phyloP scores from a whole-genome alignment of 352 stramenopile genomes.

The Phytophthora hybrid region DNA sequence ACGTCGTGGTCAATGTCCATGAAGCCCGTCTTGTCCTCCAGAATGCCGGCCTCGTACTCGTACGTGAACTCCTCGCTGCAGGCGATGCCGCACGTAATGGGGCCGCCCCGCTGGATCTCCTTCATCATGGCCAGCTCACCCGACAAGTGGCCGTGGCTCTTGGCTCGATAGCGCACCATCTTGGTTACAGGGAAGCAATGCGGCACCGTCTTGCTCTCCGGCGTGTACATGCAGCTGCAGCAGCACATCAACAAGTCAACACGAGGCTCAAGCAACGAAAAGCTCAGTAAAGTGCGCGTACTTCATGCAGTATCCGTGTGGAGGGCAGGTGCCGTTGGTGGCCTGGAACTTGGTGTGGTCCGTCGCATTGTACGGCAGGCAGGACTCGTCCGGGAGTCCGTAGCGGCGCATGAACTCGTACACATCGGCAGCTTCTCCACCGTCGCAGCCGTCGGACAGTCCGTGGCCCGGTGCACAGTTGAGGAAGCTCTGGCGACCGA shows the following conservation, averaged over 20 bases:
- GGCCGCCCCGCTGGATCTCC: slow-evolving; percentile 77
- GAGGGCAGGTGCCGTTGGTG: slow-evolving; percentile 79
- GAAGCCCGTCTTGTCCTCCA: slow-evolving; percentile 90
- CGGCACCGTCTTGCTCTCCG: slow-evolving; percentile 47
- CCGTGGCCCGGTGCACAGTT: slow-evolving; percentile 83
- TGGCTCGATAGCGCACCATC: slow-evolving; percentile 84
- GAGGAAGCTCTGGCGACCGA: slow-evolving; percentile 82
- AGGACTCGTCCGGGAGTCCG: slow-evolving; percentile 82
- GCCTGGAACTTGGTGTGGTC: slow-evolving; percentile 76
- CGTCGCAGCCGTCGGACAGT: slow-evolving; percentile 69
- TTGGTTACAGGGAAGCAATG: slow-evolving; percentile 81
- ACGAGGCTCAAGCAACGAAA: not conserved
- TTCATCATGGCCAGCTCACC: slow-evolving; percentile 90
- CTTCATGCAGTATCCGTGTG: slow-evolving; percentile 87
- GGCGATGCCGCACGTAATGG: slow-evolving; percentile 95
- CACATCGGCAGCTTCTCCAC: slow-evolving; percentile 75
- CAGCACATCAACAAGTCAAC: slow-evolving; percentile 20
- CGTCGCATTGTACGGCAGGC: slow-evolving; percentile 84
- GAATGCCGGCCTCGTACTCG: slow-evolving; percentile 94
- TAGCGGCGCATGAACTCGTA: slow-evolving; percentile 86
- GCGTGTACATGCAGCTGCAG: slow-evolving; percentile 82
- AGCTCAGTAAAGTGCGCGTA: slow-evolving; percentile 31
- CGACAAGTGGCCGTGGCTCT: slow-evolving; percentile 67
- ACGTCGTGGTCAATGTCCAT: slow-evolving; percentile 90
- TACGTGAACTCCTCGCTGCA: slow-evolving; percentile 88